Percentiles rank a stretch among this genome's conserved stretches.
Evolutionary conservation across 306 rosid genomes (phyloP).

Genomic region (Sicyos baderoa): DNA sequence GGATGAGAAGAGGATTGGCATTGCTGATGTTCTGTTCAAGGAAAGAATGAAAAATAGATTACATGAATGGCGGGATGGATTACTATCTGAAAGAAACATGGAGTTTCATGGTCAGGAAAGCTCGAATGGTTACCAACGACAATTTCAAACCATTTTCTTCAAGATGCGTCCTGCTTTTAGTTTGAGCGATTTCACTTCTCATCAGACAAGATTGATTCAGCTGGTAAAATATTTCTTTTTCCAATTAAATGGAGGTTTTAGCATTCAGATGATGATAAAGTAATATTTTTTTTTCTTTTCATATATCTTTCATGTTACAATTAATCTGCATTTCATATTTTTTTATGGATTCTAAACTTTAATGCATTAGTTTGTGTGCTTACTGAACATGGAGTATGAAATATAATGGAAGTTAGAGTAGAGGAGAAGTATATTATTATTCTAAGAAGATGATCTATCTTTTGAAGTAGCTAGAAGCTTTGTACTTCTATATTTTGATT

Average conservation of each 20-base stretch:
- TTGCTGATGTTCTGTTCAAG: slow-evolving; percentile 56
- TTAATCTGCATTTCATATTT: not conserved
- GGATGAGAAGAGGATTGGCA: slow-evolving; percentile 31
- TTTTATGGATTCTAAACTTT: not conserved
- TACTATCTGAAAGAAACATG: slow-evolving; percentile 38
- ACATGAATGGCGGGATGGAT: slow-evolving; percentile 69
- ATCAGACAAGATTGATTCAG: slow-evolving; percentile 69
- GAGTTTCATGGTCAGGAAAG: slow-evolving; percentile 37
- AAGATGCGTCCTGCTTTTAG: slow-evolving; percentile 71
- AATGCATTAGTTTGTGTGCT: not conserved
- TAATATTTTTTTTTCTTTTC: not conserved
- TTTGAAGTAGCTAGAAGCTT: slow-evolving; percentile 4
- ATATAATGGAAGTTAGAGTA: not conserved
- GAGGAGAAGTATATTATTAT: not conserved
- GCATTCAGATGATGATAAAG: not conserved
- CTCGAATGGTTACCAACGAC: slow-evolving; percentile 46
- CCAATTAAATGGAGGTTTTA: not conserved
- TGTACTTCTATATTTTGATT: not conserved
- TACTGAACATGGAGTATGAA: not conserved
- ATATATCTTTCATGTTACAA: not conserved
- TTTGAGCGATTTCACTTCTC: slow-evolving; percentile 72
- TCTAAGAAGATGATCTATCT: not conserved
- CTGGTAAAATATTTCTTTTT: slow-evolving; percentile 37
- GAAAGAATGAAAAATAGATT: slow-evolving; percentile 69
- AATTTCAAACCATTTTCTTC: slow-evolving; percentile 56